Conservation (phyloP, 192 early-diverging fungal genomes). For the Diversispora eburnea region DNA sequence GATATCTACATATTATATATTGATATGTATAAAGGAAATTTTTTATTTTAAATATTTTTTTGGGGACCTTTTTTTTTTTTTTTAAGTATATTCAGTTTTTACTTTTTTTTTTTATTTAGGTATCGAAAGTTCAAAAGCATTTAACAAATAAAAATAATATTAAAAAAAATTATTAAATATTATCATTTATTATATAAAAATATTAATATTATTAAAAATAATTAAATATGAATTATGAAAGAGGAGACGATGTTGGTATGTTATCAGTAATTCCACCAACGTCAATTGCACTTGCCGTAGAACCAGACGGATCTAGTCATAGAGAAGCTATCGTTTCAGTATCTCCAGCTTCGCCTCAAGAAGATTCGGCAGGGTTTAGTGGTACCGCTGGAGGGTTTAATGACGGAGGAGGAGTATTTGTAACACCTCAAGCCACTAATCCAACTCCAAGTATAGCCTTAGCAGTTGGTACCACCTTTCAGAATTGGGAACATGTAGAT, state of each 20-base stretch:
- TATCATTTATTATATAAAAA: too few relatives aligned
- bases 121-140: too few relatives aligned
- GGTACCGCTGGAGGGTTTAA: background rate
- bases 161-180: background rate
- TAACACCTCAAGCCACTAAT: background rate
- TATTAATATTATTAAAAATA: background rate
- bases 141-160: too few relatives aligned
- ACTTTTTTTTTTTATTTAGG: too few relatives aligned
- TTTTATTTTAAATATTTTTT: too few relatives aligned
- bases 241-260: background rate
- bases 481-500: constrained; percentile 26
- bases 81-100: too few relatives aligned
- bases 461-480: constrained; percentile 26
- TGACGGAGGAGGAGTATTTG: background rate
- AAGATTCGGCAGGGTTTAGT: constrained; percentile 7
- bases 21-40: too few relatives aligned
- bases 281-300: constrained; percentile 3
- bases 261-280: background rate
- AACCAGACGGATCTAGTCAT: constrained; percentile 15
- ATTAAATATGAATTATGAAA: background rate
- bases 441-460: background rate
- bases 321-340: background rate
- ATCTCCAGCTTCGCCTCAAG: background rate
- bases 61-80: too few relatives aligned
- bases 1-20: too few relatives aligned